phyloP scores from a whole-genome alignment of 257 asterid genomes.

The Solanum microdontum region DNA sequence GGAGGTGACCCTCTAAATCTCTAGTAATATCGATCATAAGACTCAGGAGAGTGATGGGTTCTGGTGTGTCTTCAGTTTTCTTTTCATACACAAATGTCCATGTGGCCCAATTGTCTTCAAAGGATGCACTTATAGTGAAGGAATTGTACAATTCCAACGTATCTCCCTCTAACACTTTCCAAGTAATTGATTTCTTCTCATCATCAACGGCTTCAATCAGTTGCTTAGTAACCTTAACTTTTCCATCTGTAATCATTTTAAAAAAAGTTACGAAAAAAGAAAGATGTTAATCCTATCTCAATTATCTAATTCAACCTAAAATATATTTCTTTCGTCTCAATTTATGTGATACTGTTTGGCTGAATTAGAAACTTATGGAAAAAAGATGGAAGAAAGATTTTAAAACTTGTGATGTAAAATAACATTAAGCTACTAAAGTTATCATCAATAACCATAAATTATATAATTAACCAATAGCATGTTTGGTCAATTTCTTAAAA shows the following conservation, averaged over 20 bases:
- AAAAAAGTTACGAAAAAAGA: background rate
- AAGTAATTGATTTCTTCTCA: constrained; percentile 22
- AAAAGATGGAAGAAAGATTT: too few relatives aligned
- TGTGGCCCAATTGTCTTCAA: constrained; percentile 17
- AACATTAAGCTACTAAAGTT: background rate
- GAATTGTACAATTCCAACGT: constrained; percentile 24
- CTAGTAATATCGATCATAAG: constrained; percentile 17
- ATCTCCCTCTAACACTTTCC: constrained; percentile 33
- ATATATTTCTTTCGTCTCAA: background rate
- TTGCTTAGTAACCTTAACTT: constrained; percentile 20
- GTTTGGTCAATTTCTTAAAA: background rate
- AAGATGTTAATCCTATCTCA: background rate
- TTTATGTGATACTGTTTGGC: background rate
- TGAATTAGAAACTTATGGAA: background rate
- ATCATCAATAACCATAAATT: background rate
- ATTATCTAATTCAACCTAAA: background rate
- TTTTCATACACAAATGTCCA: constrained; percentile 38
- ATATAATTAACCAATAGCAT: background rate
- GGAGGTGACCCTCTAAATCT: constrained; percentile 27
- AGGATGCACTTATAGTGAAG: constrained; percentile 18
- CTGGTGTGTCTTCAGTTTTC: constrained; percentile 11
- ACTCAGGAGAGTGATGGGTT: constrained; percentile 19
- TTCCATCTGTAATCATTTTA: constrained; percentile 12
- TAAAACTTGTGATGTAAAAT: too few relatives aligned
- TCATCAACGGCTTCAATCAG: constrained; percentile 27